Percentiles rank a stretch among this genome's conserved stretches.
phyloP scores from a whole-genome alignment of 148 eudicot species.

The Talinum fruticosum region DNA sequence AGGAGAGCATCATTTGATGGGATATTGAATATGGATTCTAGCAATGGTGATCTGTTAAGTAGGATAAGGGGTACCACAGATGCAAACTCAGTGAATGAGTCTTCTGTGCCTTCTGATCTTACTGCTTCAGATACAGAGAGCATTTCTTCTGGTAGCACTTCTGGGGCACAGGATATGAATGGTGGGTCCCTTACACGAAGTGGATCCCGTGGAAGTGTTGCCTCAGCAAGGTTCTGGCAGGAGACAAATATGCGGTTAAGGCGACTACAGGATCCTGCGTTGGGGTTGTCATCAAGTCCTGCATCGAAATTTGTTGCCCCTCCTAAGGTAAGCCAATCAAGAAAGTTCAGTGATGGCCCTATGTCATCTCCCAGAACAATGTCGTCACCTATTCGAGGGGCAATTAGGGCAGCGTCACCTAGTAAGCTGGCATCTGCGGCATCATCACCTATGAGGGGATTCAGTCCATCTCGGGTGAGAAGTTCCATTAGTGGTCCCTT shows the following conservation, averaged over 20 bases:
- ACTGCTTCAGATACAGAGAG: conserved; percentile 88
- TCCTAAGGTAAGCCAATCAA: conserved; percentile 53
- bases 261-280: conserved; percentile 87
- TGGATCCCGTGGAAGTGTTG: conserved; percentile 59
- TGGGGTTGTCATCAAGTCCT: conserved; percentile 62
- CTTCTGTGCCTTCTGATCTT: conserved; percentile 60
- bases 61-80: conserved; percentile 34
- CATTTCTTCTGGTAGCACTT: conserved; percentile 88
- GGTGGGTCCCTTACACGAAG: conserved; percentile 33
- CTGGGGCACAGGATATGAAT: conserved; percentile 58
- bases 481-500: conserved; percentile 49
- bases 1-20: conserved; percentile 80
- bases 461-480: conserved; percentile 75
- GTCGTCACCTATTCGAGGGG: conserved; percentile 74
- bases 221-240: conserved; percentile 91
- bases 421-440: conserved; percentile 53
- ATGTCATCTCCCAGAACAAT: conserved; percentile 59
- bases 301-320: conserved; percentile 48
- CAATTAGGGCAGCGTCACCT: conserved; percentile 66
- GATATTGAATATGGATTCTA: conserved; percentile 55
- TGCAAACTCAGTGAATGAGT: conserved; percentile 51
- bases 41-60: conserved; percentile 46
- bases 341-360: conserved; percentile 55
- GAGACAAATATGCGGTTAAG: conserved; percentile 92
- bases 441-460: conserved; percentile 63